Evolutionary conservation across 768 basidiomycete genomes (phyloP).

Genomic region (Termitomyces sp.): DNA sequence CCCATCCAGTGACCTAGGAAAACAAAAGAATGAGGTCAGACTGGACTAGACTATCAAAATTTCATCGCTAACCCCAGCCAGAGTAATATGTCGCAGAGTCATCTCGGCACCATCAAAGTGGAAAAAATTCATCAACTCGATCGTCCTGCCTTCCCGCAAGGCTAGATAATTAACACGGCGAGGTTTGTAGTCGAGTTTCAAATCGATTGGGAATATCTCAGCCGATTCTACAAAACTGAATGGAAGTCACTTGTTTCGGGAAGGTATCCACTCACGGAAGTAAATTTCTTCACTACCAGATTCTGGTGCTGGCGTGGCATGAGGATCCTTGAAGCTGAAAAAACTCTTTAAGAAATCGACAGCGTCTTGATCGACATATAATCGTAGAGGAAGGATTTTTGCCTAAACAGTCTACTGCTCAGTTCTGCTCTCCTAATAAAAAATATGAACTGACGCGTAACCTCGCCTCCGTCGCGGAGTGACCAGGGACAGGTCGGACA

Average conservation of each 20-base stretch:
- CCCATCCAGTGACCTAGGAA: constrained; percentile 86
- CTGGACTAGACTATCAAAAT: not conserved
- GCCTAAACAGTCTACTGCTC: constrained; percentile 43
- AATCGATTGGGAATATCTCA: constrained; percentile 90
- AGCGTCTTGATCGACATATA: constrained; percentile 98
- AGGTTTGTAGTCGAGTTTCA: constrained; percentile 98
- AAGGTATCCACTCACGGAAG: constrained; percentile 55
- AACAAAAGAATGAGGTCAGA: constrained; percentile 2
- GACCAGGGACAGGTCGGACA: constrained; percentile 67
- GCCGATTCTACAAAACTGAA: constrained; percentile 63
- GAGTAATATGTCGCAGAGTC: constrained; percentile 89
- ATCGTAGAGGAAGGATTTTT: constrained; percentile 83
- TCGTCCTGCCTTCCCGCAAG: constrained; percentile 84
- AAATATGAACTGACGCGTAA: constrained; percentile 54
- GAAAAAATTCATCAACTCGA: constrained; percentile 99
- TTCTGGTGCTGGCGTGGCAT: constrained; percentile 31
- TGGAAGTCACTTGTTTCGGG: not conserved
- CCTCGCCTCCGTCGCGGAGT: constrained; percentile 71
- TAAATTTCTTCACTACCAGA: constrained; percentile 53
- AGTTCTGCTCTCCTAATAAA: not conserved
- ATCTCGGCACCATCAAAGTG: constrained; percentile 99
- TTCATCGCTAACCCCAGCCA: constrained; percentile 72
- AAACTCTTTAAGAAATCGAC: constrained; percentile 97
- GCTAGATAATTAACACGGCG: constrained; percentile 94
- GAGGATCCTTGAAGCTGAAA: constrained; percentile 79